Evolutionary conservation across 306 rosid genomes (phyloP).

Genomic region (Cucumis sativus): Cucumber_9930_V3 NC_026659.2:25871001-25871500

Average conservation of each 20-base stretch:
- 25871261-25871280: slow-evolving; percentile 5
- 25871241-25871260: slow-evolving; percentile 17
- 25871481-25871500: too few relatives aligned
- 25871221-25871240: slow-evolving; percentile 14
- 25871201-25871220: slow-evolving; percentile 14
- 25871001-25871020: slow-evolving; percentile 95
- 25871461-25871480: too few relatives aligned
- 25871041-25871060: slow-evolving; percentile 96
- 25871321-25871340: too few relatives aligned
- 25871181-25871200: slow-evolving; percentile 16
- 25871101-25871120: neutral
- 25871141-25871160: slow-evolving; percentile 16
- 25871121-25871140: too few relatives aligned
- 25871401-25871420: too few relatives aligned
- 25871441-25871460: too few relatives aligned
- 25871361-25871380: too few relatives aligned
- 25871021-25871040: slow-evolving; percentile 92
- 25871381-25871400: too few relatives aligned
- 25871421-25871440: too few relatives aligned
- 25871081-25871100: neutral
- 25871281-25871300: neutral
- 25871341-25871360: too few relatives aligned
- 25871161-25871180: slow-evolving; percentile 14
- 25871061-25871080: neutral
- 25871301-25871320: too few relatives aligned